Evolutionary conservation across 768 basidiomycete species (phyloP).

Genomic region (Hygrophoropsis aurantiaca): DNA sequence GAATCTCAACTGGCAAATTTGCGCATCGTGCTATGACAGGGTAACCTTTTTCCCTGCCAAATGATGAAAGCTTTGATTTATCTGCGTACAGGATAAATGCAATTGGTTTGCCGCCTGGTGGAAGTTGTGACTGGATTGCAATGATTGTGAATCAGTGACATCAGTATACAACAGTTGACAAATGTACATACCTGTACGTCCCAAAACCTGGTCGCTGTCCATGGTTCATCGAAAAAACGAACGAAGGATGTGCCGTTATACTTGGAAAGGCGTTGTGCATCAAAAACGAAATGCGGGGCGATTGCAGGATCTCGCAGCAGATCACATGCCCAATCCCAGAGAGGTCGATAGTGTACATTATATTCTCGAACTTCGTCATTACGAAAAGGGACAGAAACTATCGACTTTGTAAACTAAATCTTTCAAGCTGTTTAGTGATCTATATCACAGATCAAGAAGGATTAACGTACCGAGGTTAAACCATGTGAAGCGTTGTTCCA

Average conservation of each 20-base stretch:
- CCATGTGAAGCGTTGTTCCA: constrained; percentile 18
- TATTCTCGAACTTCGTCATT: constrained; percentile 10
- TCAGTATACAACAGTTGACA: background rate
- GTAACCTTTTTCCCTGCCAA: constrained; percentile 38
- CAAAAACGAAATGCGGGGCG: constrained; percentile 26
- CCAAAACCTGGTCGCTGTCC: constrained; percentile 33
- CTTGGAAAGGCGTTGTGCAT: constrained; percentile 27
- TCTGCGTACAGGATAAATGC: constrained; percentile 40
- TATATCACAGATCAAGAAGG: background rate
- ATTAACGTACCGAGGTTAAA: constrained; percentile 7
- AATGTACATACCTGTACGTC: no score
- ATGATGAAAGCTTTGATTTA: constrained; percentile 37
- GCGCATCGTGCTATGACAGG: constrained; percentile 34
- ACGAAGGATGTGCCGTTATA: constrained; percentile 26
- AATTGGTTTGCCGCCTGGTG: constrained; percentile 23
- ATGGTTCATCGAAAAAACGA: constrained; percentile 35
- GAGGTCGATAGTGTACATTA: constrained; percentile 17
- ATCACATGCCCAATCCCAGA: constrained; percentile 29
- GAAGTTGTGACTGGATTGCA: constrained; percentile 6
- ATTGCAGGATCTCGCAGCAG: constrained; percentile 26
- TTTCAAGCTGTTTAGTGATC: background rate
- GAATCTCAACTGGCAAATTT: constrained; percentile 30
- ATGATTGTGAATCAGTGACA: background rate
- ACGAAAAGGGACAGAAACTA: constrained; percentile 16
- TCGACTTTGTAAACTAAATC: constrained; percentile 16